phyloP scores from a whole-genome alignment of 2,329 filamentous ascomycete genomes.

The Botrytis hyacinthi region DNA sequence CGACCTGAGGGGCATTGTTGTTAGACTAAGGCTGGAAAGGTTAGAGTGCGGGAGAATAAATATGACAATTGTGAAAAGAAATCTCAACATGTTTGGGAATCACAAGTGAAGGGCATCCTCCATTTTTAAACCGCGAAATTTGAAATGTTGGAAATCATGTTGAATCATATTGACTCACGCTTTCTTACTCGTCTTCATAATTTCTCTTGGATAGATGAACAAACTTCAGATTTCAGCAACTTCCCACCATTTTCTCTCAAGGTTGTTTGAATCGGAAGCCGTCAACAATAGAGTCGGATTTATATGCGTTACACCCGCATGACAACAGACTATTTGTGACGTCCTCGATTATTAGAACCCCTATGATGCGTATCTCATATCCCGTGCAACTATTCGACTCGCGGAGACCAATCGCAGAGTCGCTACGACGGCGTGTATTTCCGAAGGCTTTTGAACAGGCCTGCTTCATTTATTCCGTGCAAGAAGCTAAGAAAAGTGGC shows the following conservation, averaged over 20 bases:
- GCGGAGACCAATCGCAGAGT: not conserved
- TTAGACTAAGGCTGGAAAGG: not conserved
- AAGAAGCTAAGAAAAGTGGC: conserved; percentile 5
- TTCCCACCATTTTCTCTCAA: not conserved
- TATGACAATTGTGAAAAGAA: not conserved
- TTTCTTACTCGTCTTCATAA: not conserved
- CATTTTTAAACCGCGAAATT: not conserved
- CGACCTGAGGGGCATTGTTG: conserved; percentile 39
- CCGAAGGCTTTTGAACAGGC: not conserved
- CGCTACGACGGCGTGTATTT: not conserved
- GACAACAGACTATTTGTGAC: conserved; percentile 1
- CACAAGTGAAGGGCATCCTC: conserved; percentile 41
- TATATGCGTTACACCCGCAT: conserved; percentile 4
- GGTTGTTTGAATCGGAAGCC: conserved; percentile 3
- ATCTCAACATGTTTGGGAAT: conserved; percentile 45
- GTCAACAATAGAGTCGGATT: conserved; percentile 19
- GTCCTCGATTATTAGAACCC: not conserved
- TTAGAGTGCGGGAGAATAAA: no score
- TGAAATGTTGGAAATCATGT: not conserved
- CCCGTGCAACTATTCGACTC: not conserved
- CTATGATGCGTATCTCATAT: conserved; percentile 4
- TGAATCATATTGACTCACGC: not conserved
- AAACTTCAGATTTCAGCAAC: not conserved
- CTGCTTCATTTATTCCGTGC: not conserved
- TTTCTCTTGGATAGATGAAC: not conserved